Conservation (phyloP, 2,329 filamentous ascomycete species). For the Zalaria sp. region DNA sequence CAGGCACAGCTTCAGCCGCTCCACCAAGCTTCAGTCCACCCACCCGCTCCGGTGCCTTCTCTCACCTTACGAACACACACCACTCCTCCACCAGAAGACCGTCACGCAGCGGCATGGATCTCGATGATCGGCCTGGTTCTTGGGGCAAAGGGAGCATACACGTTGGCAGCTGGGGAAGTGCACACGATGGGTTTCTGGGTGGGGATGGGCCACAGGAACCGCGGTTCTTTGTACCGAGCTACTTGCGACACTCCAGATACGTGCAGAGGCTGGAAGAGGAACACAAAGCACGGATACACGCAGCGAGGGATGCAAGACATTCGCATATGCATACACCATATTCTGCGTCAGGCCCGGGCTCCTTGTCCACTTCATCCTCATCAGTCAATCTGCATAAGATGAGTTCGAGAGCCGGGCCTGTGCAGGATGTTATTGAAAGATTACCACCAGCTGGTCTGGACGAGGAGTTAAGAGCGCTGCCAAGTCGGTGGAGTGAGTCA, state of each 20-base stretch:
- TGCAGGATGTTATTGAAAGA: conserved; percentile 74
- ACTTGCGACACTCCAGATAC: conserved; percentile 65
- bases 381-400: conserved; percentile 44
- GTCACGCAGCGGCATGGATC: conserved; percentile 7
- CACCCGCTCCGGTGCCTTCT: conserved; percentile 30
- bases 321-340: conserved; percentile 25
- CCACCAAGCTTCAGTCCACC: conserved; percentile 19
- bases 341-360: conserved; percentile 26
- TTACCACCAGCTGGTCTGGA: conserved; percentile 37
- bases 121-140: conserved; percentile 4
- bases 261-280: conserved; percentile 60
- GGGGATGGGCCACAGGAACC: conserved; percentile 14
- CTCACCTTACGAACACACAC: conserved; percentile 41
- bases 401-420: conserved; percentile 55
- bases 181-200: conserved; percentile 6
- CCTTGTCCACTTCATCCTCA: conserved; percentile 42
- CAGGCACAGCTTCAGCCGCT: conserved; percentile 30
- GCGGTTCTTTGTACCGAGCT: conserved; percentile 69
- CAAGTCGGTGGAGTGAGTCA: conserved; percentile 65
- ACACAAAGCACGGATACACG: conserved; percentile 34
- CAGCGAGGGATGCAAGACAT: conserved; percentile 20
- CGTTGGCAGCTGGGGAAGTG: conserved; percentile 8
- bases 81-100: conserved; percentile 25
- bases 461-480: conserved; percentile 54
- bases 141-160: neutral